phyloP scores from a whole-genome alignment of 1,284 basidiomycete species.

The Flammula alnicola region DNA sequence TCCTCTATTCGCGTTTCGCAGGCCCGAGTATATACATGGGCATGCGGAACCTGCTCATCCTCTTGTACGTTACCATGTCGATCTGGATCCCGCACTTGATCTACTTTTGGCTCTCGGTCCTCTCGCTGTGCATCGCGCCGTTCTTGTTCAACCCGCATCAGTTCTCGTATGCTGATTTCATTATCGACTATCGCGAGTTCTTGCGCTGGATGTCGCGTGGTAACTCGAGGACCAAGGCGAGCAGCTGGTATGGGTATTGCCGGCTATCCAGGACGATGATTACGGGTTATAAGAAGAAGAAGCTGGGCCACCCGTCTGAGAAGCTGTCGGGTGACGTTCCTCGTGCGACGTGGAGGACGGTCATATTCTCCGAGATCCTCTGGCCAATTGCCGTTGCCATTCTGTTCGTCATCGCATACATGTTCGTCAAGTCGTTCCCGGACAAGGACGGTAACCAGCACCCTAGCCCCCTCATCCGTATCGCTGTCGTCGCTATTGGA shows the following conservation, averaged over 20 bases:
- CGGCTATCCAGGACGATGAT: conserved; percentile 94
- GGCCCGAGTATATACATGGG: conserved; percentile 99
- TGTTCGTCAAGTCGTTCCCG: conserved; percentile 90
- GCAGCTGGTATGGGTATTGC: conserved; percentile 98
- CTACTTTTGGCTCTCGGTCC: conserved; percentile 96
- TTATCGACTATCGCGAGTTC: conserved; percentile 98
- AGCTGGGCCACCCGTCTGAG: conserved; percentile 93
- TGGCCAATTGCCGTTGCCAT: conserved; percentile 80
- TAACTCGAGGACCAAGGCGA: conserved; percentile 92
- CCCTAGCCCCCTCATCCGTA: conserved; percentile 87
- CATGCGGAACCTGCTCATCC: conserved; percentile 87
- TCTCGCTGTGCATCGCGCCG: conserved; percentile 91
- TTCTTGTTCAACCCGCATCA: conserved; percentile 99
- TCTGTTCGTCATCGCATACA: conserved; percentile 86
- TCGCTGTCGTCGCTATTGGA: conserved; percentile 89
- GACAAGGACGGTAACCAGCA: conserved; percentile 63
- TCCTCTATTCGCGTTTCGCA: conserved; percentile 95
- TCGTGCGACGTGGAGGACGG: conserved; percentile 85
- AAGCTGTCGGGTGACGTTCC: conserved; percentile 93
- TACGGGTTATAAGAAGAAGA: conserved; percentile 98
- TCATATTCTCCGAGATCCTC: conserved; percentile 86
- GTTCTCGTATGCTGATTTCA: conserved; percentile 93
- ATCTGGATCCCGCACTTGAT: conserved; percentile 94
- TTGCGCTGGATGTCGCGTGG: conserved; percentile 97
- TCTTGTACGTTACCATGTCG: conserved; percentile 88